Base-by-base conservation (phyloP, 1,284 basidiomycete genomes). In the Cutaneotrichosporon dermatis region DNA sequence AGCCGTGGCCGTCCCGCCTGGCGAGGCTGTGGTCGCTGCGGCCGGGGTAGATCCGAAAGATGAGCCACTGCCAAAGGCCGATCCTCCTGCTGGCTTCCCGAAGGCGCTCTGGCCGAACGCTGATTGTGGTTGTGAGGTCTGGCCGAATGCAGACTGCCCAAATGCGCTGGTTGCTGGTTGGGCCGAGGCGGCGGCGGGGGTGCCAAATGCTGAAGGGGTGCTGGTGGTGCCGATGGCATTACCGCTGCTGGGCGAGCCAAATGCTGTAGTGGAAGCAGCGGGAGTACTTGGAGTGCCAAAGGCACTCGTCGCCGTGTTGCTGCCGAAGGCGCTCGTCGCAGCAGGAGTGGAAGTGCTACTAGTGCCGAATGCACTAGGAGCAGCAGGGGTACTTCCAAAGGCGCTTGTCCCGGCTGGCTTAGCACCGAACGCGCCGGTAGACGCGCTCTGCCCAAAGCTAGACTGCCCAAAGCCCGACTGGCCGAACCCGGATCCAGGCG, bases 391-490 rank as follows among this genome's bases (percentile, higher is more conserved):
- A 13, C n/a, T 16, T 44, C 43, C 43, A 16, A 44, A 44, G 43
- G 43, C 43, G 15, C 43, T 44, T 7, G 12, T 34, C 3, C 40
- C 10, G 13, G 51, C 40, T 25, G 54, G 10, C 33, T 51, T 41
- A 35, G 8, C 36, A 6, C 53, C 54, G 12, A 49, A 48, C 4
- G 36, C 36, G 12, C 41, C 13, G 12, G 33, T 15, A 13, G 16
- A 40, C 1, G 71, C 63, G 41, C 73, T 59, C 16, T 51, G 50
- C 12, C 68, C 67, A 55, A 69, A 69, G 7, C 62, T 64, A 12
- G 68, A 63, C 13, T 66, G 55, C 1, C 75, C 74, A 55, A 77
- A 77, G 0, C 67, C 64, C 0, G 61, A 42, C 25, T 54, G 42
- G 34, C 55, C 59, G 39, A 61, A 61, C 33, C 55, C 51, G 13